Base-by-base conservation (phyloP, 805 yeast genomes). In the Spathaspora boniae region DNA sequence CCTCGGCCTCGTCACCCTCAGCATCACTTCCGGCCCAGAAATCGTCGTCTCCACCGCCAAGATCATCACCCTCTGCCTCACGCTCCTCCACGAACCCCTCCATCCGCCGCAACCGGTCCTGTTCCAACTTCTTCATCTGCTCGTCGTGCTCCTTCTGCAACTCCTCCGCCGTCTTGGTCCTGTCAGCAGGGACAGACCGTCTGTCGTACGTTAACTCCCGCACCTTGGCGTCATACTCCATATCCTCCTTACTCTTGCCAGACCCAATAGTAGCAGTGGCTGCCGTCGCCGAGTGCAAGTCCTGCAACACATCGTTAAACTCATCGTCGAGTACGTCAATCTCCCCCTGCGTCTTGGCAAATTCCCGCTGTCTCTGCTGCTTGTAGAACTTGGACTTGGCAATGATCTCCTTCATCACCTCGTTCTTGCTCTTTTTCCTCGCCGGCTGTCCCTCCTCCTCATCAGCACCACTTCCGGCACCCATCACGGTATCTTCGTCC, bases 391-490 rank as follows among this genome's bases (percentile, higher is more conserved):
- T 85, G 12, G 93, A 82, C 58, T 85, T 85, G 24, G 93, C 87
- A 40, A 85, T 85, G 31, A 85, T 75, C 54, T 85, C 94, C 46
- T 81, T 76, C 94, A 85, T 85, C 25, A 85, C 91, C 57, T 85
- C 94, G 25, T 84, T 82, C 51, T 85, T 85, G 14, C 86, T 77
- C 60, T 82, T 85, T 59, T 80, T 82, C 40, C 78, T 72, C n/a
- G 64, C 57, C 1, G 80, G 78, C 31, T 50, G 60, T 1, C 48
- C 56, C 4, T 43, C 54, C 7, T 48, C 58, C 2, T 48, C 54
- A 4, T 4, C 33, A 5, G 9, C 16, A 8, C 9, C 4, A 5
- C 16, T 14, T n/a, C n/a, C n/a, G n/a, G n/a, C n/a, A n/a, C n/a
- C n/a, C n/a, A n/a, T n/a, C 3, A 29, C 12, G 6, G 44, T 41